Evolutionary conservation across 768 basidiomycete species (phyloP).

Genomic region (Hygrocybe coccinea): DNA sequence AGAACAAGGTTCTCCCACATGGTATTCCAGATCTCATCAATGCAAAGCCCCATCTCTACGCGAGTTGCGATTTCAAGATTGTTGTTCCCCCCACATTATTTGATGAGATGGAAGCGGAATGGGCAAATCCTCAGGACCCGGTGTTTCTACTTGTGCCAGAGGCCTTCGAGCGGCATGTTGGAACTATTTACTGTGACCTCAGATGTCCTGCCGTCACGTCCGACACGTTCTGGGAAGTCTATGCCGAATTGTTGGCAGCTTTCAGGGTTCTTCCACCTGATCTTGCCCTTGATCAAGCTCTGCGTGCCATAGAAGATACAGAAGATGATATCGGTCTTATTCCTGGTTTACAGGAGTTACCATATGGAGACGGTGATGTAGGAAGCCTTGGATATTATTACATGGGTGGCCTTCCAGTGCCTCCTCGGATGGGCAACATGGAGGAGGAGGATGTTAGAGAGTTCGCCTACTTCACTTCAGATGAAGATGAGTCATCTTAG

Average conservation of each 20-base stretch:
- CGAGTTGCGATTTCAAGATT: conserved; percentile 25
- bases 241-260: neutral
- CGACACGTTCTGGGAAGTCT: conserved; percentile 21
- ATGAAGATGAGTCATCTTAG: neutral
- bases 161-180: conserved; percentile 21
- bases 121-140: conserved; percentile 29
- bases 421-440: neutral
- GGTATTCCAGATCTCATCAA: conserved; percentile 32
- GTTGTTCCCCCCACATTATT: conserved; percentile 12
- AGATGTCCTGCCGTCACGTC: conserved; percentile 21
- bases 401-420: neutral
- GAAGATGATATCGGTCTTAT: neutral
- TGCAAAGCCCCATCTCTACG: conserved; percentile 24
- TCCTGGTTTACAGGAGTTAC: neutral
- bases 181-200: conserved; percentile 16
- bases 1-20: conserved; percentile 35
- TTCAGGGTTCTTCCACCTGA: neutral
- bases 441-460: neutral
- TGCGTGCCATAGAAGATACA: neutral
- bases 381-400: neutral
- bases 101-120: conserved; percentile 20
- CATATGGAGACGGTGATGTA: neutral
- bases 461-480: neutral
- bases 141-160: conserved; percentile 35
- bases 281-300: neutral